Evolutionary conservation across 805 yeast species (phyloP).

Genomic region (Wickerhamomyces mucosus): DNA sequence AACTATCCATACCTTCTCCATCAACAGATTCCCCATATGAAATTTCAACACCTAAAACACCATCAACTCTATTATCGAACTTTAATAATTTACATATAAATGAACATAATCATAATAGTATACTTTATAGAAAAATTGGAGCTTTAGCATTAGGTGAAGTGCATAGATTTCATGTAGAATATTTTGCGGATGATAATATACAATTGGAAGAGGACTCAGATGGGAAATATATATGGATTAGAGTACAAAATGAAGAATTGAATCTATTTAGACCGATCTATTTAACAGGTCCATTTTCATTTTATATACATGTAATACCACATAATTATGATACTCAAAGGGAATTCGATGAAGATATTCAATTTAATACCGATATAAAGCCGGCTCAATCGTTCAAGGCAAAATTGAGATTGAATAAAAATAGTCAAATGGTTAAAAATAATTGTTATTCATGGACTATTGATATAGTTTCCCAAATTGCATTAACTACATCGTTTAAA

Average conservation of each 20-base stretch:
- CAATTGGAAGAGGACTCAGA: slow-evolving; percentile 5
- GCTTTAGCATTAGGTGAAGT: slow-evolving; percentile 18
- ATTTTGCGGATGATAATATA: too few species aligned
- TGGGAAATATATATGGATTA: slow-evolving; percentile 29
- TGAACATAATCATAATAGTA: too few species aligned
- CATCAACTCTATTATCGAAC: too few species aligned
- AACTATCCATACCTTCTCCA: too few species aligned
- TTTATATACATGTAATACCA: slow-evolving; percentile 77
- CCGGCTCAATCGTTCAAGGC: slow-evolving; percentile 67
- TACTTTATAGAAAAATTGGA: too few species aligned
- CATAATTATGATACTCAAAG: slow-evolving; percentile 47
- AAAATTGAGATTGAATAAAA: slow-evolving; percentile 37
- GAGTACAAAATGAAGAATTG: slow-evolving; percentile 63
- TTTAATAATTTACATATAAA: too few species aligned
- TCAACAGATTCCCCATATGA: too few species aligned
- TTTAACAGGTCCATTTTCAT: slow-evolving; percentile 78
- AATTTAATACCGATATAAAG: slow-evolving; percentile 45
- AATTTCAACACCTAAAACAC: too few species aligned
- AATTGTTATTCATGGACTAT: slow-evolving; percentile 59
- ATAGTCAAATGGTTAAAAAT: slow-evolving; percentile 23
- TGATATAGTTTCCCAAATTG: slow-evolving; percentile 72
- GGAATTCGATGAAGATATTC: slow-evolving; percentile 30
- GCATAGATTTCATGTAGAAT: slow-evolving; percentile 9
- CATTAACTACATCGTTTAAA: slow-evolving; percentile 61
- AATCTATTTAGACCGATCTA: slow-evolving; percentile 73